Percentiles rank a stretch among this genome's conserved stretches.
These are phyloP conservation scores for Diplocarpon rosae DNA, from an alignment of 2,329 filamentous ascomycete species.

Conservation along the genomic window DNA sequence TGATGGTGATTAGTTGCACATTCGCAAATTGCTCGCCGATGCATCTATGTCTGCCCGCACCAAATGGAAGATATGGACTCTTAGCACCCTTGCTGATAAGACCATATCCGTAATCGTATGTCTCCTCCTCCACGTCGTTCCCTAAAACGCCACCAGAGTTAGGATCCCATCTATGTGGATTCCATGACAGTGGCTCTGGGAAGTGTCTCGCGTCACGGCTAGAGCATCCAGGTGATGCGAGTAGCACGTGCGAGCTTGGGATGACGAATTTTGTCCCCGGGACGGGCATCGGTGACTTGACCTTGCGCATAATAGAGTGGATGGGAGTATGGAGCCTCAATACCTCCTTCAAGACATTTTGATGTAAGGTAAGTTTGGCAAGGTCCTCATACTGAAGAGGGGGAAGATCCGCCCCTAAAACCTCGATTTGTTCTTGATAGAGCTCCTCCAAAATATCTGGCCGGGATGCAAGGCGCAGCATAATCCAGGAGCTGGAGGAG, in stretches of 20 bases:
- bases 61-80: constrained; percentile 89
- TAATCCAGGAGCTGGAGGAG: constrained; percentile 74
- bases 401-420: constrained; percentile 64
- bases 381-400: constrained; percentile 68
- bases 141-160: constrained; percentile 45
- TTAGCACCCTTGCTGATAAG: constrained; percentile 82
- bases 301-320: constrained; percentile 87
- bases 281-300: constrained; percentile 77
- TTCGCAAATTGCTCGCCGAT: constrained; percentile 97
- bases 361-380: constrained; percentile 67
- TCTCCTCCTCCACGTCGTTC: constrained; percentile 52
- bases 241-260: constrained; percentile 67
- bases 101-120: constrained; percentile 89
- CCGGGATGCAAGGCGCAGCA: constrained; percentile 66
- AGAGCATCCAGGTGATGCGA: constrained; percentile 77
- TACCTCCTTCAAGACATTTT: constrained; percentile 82
- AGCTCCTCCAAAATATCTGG: constrained; percentile 73
- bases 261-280: constrained; percentile 75
- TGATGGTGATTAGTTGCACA: constrained; percentile 78
- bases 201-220: constrained; percentile 65
- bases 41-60: constrained; percentile 83
- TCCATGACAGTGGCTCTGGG: constrained; percentile 71
- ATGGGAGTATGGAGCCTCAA: constrained; percentile 86
- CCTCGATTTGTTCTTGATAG: constrained; percentile 67
- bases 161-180: constrained; percentile 82